A percentile compares a stretch with the other conserved stretches of the same genome.
Evolutionary conservation across 192 early-diverging fungal species (phyloP).

Genomic region (Coemansia sp.): DNA sequence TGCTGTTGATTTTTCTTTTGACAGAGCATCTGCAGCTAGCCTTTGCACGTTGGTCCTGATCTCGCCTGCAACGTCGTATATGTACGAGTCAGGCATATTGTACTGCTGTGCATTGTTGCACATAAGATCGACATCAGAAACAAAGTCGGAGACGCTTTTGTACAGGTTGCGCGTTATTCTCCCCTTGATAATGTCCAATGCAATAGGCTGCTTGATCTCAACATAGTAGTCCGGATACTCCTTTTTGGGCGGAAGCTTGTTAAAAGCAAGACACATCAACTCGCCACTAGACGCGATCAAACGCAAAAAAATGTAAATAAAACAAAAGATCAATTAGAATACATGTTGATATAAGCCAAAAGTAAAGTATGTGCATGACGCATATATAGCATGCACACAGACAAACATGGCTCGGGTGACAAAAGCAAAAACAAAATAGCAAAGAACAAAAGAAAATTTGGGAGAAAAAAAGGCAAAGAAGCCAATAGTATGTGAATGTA

Average conservation of each 20-base stretch:
- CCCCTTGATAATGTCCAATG: slow-evolving; percentile 85
- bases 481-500: neutral
- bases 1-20: neutral
- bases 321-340: neutral
- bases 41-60: slow-evolving; percentile 31
- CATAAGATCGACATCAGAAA: slow-evolving; percentile 83
- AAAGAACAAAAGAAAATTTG: neutral
- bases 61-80: slow-evolving; percentile 47
- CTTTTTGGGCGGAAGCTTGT: slow-evolving; percentile 67
- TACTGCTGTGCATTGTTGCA: slow-evolving; percentile 89
- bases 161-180: slow-evolving; percentile 74
- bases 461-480: neutral
- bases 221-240: slow-evolving; percentile 91
- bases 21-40: slow-evolving; percentile 14
- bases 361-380: too few relatives aligned
- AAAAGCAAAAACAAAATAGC: too few relatives aligned
- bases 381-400: too few relatives aligned
- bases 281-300: slow-evolving; percentile 42
- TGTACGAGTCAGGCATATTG: slow-evolving; percentile 65
- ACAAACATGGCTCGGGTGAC: too few relatives aligned
- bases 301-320: neutral
- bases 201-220: slow-evolving; percentile 85
- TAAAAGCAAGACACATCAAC: slow-evolving; percentile 40
- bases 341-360: neutral
- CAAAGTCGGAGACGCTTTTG: slow-evolving; percentile 63